These are phyloP conservation scores for Meredithiella fracta DNA, from an alignment of 2,329 filamentous ascomycete species.

Conservation along the genomic window DNA sequence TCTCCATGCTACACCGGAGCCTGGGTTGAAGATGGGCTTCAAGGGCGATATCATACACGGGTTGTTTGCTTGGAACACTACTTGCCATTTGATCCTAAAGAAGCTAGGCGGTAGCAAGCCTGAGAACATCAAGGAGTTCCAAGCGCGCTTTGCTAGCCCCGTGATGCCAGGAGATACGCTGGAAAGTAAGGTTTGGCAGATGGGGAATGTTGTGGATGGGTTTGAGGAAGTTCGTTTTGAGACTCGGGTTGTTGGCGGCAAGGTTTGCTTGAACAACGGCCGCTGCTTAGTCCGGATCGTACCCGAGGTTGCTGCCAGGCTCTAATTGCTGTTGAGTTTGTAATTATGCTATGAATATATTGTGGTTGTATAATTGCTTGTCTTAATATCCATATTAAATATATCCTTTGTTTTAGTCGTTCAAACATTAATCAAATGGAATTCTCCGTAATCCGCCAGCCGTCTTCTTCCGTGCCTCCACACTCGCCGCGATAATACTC, in stretches of 20 bases:
- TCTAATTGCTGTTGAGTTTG: slow-evolving; percentile 27
- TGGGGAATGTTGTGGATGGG: slow-evolving; percentile 41
- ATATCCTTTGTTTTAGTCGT: background rate
- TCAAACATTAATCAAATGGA: slow-evolving; percentile 52
- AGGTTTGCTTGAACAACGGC: slow-evolving; percentile 77
- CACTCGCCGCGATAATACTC: slow-evolving; percentile 77
- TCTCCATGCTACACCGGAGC: slow-evolving; percentile 72
- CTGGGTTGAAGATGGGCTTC: slow-evolving; percentile 78
- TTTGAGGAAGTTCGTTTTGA: slow-evolving; percentile 76
- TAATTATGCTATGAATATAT: background rate
- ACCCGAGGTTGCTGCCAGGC: slow-evolving; percentile 21
- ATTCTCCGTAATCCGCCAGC: slow-evolving; percentile 50
- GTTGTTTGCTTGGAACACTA: slow-evolving; percentile 71
- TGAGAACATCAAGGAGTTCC: slow-evolving; percentile 71
- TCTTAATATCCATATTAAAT: background rate
- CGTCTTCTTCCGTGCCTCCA: slow-evolving; percentile 67
- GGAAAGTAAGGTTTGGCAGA: slow-evolving; percentile 66
- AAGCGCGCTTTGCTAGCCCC: slow-evolving; percentile 72
- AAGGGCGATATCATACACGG: slow-evolving; percentile 81
- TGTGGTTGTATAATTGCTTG: background rate
- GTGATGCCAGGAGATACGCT: slow-evolving; percentile 73
- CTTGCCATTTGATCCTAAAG: slow-evolving; percentile 56
- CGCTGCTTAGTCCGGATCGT: slow-evolving; percentile 58
- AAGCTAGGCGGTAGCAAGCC: slow-evolving; percentile 61
- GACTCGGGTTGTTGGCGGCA: slow-evolving; percentile 61